Evolutionary conservation across 352 stramenopile genomes (phyloP).

Genomic region (Globisporangium spiculum): DNA sequence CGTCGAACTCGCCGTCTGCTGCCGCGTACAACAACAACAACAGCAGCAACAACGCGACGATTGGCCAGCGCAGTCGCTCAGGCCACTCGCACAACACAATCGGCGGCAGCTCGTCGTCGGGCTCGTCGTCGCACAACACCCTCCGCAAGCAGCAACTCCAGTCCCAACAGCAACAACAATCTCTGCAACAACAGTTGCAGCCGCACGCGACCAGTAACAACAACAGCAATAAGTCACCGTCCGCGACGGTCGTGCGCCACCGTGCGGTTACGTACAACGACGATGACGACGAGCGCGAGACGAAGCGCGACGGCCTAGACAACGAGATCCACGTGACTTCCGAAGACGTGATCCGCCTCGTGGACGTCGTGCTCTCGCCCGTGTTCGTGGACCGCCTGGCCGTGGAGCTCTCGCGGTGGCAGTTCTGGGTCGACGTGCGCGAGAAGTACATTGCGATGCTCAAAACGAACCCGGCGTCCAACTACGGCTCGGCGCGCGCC

Average conservation of each 20-base stretch:
- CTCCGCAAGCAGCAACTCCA: conserved; percentile 17
- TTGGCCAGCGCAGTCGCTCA: not conserved
- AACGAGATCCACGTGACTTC: conserved; percentile 68
- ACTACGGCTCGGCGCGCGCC: conserved; percentile 13
- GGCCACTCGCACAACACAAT: not conserved
- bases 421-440: conserved; percentile 78
- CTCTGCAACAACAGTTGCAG: not conserved
- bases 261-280: conserved; percentile 7
- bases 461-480: conserved; percentile 19
- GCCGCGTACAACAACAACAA: conserved; percentile 13
- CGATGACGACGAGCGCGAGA: conserved; percentile 20
- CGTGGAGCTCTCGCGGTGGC: conserved; percentile 64
- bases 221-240: not conserved
- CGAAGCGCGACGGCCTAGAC: conserved; percentile 27
- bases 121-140: conserved; percentile 1
- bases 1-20: not conserved
- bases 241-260: conserved; percentile 8
- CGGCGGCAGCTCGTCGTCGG: not conserved
- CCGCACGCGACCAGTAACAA: not conserved
- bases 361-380: conserved; percentile 70
- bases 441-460: conserved; percentile 71
- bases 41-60: conserved; percentile 14
- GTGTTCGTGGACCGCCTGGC: conserved; percentile 70
- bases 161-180: too few species aligned
- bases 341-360: conserved; percentile 69